A percentile compares a stretch with the other conserved stretches of the same genome.
Conservation (phyloP, 2,329 filamentous ascomycete species). For the Alternaria sp. region DNA sequence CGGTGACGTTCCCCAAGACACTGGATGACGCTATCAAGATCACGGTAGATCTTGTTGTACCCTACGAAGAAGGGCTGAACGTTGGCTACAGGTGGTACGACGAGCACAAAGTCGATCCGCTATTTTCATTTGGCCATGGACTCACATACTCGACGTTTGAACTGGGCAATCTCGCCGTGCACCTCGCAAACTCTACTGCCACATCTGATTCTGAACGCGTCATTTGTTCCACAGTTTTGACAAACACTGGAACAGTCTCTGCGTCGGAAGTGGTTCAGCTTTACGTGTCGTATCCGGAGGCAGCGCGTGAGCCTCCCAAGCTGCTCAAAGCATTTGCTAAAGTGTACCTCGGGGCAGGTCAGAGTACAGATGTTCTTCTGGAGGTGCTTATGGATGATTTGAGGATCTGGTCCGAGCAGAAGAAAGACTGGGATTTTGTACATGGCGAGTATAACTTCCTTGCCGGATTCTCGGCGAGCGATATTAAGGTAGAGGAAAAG, state of each 20-base stretch:
- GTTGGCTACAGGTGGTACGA: not conserved
- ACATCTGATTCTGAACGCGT: not conserved
- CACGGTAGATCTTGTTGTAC: not conserved
- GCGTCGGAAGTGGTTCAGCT: not conserved
- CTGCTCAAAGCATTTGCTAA: not conserved
- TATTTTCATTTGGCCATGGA: constrained; percentile 81
- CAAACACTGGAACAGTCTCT: not conserved
- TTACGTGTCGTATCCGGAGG: not conserved
- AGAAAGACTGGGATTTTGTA: constrained; percentile 3
- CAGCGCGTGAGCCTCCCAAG: not conserved
- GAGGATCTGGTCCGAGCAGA: constrained; percentile 6
- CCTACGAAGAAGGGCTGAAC: not conserved
- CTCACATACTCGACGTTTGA: constrained; percentile 74
- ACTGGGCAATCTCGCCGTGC: not conserved
- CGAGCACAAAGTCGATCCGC: constrained; percentile 60
- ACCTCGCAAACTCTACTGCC: not conserved
- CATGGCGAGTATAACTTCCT: constrained; percentile 6
- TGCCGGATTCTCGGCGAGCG: not conserved
- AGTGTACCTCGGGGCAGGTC: not conserved
- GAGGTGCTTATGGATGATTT: constrained; percentile 4
- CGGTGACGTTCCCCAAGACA: constrained; percentile 78
- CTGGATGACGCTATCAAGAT: constrained; percentile 66
- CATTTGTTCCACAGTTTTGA: not conserved
- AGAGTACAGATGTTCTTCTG: not conserved
- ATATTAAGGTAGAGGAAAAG: not conserved